Conservation (phyloP, 129 eudicot genomes). For the Cynara cardunculus region DNA sequence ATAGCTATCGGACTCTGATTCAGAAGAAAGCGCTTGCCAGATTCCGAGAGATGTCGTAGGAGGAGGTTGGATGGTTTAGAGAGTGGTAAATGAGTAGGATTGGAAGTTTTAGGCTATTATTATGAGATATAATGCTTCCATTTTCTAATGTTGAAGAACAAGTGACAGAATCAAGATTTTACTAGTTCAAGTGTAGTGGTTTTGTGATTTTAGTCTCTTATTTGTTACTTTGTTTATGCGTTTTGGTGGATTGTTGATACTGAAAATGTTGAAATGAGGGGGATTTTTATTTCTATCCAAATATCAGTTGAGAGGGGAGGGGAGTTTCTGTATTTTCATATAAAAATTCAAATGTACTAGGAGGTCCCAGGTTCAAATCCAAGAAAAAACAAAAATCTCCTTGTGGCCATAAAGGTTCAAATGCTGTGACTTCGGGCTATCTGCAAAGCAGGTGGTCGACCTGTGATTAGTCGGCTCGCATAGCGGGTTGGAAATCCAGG, state of each 20-base stretch:
- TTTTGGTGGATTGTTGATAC: not conserved
- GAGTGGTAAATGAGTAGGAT: constrained; percentile 23
- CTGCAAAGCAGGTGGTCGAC: no score
- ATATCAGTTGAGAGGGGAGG: no score
- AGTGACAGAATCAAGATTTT: not conserved
- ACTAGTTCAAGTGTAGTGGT: not conserved
- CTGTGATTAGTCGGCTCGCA: no score
- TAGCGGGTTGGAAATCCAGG: no score
- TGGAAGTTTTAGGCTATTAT: not conserved
- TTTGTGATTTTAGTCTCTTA: not conserved
- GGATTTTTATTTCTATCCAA: not conserved
- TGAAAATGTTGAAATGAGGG: not conserved
- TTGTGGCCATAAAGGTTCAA: no score
- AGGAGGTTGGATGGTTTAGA: not conserved
- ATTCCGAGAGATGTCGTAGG: constrained; percentile 92
- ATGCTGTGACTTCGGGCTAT: no score
- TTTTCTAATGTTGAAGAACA: not conserved
- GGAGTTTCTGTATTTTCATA: no score
- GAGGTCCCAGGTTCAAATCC: no score
- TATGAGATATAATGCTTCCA: not conserved
- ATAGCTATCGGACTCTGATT: constrained; percentile 84
- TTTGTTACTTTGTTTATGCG: not conserved
- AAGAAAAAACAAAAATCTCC: no score
- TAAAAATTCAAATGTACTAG: no score
- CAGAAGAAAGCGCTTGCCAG: constrained; percentile 98